Evolutionary conservation across 805 yeast genomes (phyloP).

Genomic region (Cyberlindnera lachancei): DNA sequence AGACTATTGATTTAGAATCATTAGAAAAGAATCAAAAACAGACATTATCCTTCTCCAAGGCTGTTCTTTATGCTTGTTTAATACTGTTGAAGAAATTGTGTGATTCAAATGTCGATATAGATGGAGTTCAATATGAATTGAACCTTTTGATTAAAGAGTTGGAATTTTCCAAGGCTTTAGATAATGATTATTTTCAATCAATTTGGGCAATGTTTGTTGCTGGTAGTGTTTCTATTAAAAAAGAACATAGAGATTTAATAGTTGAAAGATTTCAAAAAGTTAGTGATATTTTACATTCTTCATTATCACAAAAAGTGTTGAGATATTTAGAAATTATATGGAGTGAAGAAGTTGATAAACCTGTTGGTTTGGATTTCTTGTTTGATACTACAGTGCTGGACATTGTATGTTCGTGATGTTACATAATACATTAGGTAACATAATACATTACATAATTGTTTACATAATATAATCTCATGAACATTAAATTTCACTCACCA

Average conservation of each 20-base stretch:
- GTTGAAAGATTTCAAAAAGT: slow-evolving; percentile 8
- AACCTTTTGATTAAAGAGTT: slow-evolving; percentile 8
- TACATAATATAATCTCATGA: too few species aligned
- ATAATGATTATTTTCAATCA: slow-evolving; percentile 8
- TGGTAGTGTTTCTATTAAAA: slow-evolving; percentile 13
- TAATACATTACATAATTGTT: too few species aligned
- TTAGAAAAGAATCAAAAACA: slow-evolving; percentile 9
- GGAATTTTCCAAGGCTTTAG: slow-evolving; percentile 4
- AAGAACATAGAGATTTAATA: slow-evolving; percentile 10
- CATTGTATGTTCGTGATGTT: slow-evolving; percentile 18
- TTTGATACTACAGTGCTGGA: slow-evolving; percentile 22
- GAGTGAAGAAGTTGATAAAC: slow-evolving; percentile 12
- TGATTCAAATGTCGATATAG: slow-evolving; percentile 6
- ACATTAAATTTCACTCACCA: too few species aligned
- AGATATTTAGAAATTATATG: slow-evolving; percentile 19
- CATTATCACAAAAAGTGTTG: slow-evolving; percentile 15
- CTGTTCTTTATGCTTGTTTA: slow-evolving; percentile 10
- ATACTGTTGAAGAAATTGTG: slow-evolving; percentile 15
- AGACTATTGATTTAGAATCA: not conserved
- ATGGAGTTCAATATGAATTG: slow-evolving; percentile 11
- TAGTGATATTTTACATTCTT: slow-evolving; percentile 13
- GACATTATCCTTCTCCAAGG: slow-evolving; percentile 12
- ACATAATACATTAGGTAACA: too few species aligned
- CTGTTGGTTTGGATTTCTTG: slow-evolving; percentile 19
- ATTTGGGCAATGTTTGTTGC: slow-evolving; percentile 21